phyloP scores from a whole-genome alignment of 2,329 filamentous ascomycete genomes.

The Venturia carpophila region DNA sequence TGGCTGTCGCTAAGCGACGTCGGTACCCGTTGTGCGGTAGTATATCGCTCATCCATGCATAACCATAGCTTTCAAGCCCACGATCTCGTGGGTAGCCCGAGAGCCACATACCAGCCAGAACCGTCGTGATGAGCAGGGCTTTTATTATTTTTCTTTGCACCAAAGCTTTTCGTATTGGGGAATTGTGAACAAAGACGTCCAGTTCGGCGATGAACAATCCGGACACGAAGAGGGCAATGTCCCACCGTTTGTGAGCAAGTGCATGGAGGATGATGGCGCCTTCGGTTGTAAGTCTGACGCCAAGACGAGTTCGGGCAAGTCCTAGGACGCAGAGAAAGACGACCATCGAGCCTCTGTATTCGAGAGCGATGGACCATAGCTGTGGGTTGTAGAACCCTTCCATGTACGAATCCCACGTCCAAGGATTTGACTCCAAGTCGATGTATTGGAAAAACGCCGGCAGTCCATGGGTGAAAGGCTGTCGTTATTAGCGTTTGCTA shows the following conservation, averaged over 20 bases:
- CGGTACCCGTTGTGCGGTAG: not conserved
- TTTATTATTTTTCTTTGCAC: not conserved
- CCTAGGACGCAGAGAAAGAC: constrained; percentile 49
- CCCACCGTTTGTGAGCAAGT: constrained; percentile 7
- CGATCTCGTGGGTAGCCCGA: constrained; percentile 29
- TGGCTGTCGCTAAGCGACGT: not conserved
- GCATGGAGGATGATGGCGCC: not conserved
- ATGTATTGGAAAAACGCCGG: constrained; percentile 5
- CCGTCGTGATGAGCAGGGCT: not conserved
- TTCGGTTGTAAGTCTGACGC: not conserved
- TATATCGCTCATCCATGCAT: constrained; percentile 30
- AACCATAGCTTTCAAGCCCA: constrained; percentile 36
- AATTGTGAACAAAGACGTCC: not conserved
- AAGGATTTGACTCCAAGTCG: constrained; percentile 9
- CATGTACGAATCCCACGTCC: constrained; percentile 6
- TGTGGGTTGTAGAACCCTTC: constrained; percentile 14
- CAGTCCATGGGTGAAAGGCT: not conserved
- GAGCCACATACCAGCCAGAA: constrained; percentile 5
- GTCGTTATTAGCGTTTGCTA: not conserved
- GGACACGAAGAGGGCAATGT: constrained; percentile 13
- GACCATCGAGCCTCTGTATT: constrained; percentile 51
- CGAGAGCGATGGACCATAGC: constrained; percentile 57
- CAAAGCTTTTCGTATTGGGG: not conserved
- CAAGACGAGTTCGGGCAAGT: constrained; percentile 24
- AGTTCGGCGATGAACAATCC: constrained; percentile 4